A percentile compares a stretch with the other conserved stretches of the same genome.
Conservation (phyloP, 495 filamentous ascomycete species). For the Penicillium tannophilum region DNA sequence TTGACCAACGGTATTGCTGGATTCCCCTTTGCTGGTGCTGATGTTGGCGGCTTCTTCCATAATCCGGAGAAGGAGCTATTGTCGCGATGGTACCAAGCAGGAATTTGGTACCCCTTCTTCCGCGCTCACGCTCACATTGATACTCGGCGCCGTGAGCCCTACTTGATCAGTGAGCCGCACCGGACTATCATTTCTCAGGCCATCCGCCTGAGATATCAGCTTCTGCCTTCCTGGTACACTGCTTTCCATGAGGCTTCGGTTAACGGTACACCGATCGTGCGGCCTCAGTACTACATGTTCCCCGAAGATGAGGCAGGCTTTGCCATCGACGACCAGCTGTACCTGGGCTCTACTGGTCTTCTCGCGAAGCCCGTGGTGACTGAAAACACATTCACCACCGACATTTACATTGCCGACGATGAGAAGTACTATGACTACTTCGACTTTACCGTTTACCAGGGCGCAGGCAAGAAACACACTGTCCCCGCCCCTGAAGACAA, state of each 20-base stretch:
- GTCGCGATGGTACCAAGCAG: conserved; percentile 94
- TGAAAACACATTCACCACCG: conserved; percentile 68
- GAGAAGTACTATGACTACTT: conserved; percentile 95
- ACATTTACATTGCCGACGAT: conserved; percentile 84
- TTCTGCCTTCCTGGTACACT: conserved; percentile 95
- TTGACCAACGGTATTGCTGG: conserved; percentile 88
- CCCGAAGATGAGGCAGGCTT: conserved; percentile 86
- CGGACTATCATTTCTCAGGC: conserved; percentile 83
- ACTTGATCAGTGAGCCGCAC: conserved; percentile 82
- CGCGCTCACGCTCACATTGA: conserved; percentile 98
- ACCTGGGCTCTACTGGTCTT: conserved; percentile 81
- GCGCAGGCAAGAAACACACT: conserved; percentile 64
- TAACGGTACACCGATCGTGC: conserved; percentile 82
- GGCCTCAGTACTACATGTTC: conserved; percentile 89
- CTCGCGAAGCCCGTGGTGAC: conserved; percentile 84
- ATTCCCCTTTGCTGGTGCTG: conserved; percentile 91
- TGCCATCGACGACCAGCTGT: conserved; percentile 89
- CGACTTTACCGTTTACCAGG: conserved; percentile 72
- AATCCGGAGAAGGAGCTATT: conserved; percentile 90
- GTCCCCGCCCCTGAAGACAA: conserved; percentile 78
- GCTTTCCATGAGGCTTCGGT: conserved; percentile 87
- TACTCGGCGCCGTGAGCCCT: conserved; percentile 90
- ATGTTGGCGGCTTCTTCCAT: conserved; percentile 97
- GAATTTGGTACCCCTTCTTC: conserved; percentile 98
- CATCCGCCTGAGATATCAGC: conserved; percentile 81